Percentiles rank a stretch among this genome's conserved stretches.
These are phyloP conservation scores for Tetrapisispora phaffii DNA, from an alignment of 805 yeast species.

Conservation along the genomic window DNA sequence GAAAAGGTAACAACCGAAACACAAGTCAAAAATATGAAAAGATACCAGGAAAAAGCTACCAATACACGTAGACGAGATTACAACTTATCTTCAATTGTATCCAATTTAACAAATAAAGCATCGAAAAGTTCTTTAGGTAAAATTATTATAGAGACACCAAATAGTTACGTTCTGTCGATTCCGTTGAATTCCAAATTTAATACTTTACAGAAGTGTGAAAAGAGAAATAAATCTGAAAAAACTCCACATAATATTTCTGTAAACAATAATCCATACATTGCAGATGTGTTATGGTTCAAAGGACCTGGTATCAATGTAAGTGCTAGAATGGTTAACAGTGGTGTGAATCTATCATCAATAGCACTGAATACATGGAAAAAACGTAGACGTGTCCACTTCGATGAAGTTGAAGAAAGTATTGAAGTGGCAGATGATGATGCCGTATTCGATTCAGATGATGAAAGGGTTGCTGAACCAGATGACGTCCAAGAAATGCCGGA, in stretches of 20 bases:
- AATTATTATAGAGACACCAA: slow-evolving; percentile 22
- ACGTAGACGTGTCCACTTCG: slow-evolving; percentile 17
- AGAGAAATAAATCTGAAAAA: slow-evolving; percentile 18
- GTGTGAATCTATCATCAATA: slow-evolving; percentile 6
- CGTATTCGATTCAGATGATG: slow-evolving; percentile 9
- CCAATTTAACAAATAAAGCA: slow-evolving; percentile 20
- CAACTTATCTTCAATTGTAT: slow-evolving; percentile 14
- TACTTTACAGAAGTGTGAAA: slow-evolving; percentile 28
- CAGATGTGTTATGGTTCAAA: slow-evolving; percentile 54
- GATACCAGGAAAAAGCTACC: slow-evolving; percentile 9
- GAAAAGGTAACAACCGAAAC: not conserved
- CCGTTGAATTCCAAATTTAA: slow-evolving; percentile 26
- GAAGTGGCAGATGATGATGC: slow-evolving; percentile 2
- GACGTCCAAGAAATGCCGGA: slow-evolving; percentile 16
- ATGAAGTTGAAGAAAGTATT: slow-evolving; percentile 18
- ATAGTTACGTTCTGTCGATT: slow-evolving; percentile 21
- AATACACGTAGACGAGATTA: slow-evolving; percentile 12
- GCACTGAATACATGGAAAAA: slow-evolving; percentile 21
- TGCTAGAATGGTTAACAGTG: slow-evolving; percentile 31
- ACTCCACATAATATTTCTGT: slow-evolving; percentile 17
- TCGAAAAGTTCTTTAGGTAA: slow-evolving; percentile 15
- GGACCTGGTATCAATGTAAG: slow-evolving; percentile 49
- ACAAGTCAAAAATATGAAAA: not conserved
- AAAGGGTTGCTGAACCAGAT: slow-evolving; percentile 14
- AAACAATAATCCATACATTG: slow-evolving; percentile 15